Evolutionary conservation across 192 early-diverging fungal species (phyloP), one percentile per base, ranked within the genome.

Genomic region (Backusella parvicylindrica): DNA sequence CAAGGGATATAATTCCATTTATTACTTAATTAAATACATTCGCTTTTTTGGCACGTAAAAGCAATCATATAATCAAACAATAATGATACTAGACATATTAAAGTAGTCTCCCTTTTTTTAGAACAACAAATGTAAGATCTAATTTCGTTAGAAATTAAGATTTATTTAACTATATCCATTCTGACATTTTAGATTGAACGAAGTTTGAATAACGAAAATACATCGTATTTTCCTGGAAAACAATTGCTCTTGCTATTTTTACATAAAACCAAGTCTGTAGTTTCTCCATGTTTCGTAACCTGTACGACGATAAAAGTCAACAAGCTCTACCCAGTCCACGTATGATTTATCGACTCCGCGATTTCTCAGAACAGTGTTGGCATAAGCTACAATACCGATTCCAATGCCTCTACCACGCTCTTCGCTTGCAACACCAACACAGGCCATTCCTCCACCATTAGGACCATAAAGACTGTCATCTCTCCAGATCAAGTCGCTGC

Each of bases 261-360:
- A 74, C 16, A 69, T 40, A 32, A 50, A 49, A 36, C 31, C 41
- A 69, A 40, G 66, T 36, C 43, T 67, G 43, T 73, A 64, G 6
- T 23, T 36, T 64, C 63, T 38, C 81, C 81, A 83, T 11, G 43
- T 74, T n/a, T 67, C 21, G 60, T 83, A 83, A 36, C 66, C 60
- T 26, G 71, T 70, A 53, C 50, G 68, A 30, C 56, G 37, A 65
- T 83, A 79, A 40, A 83, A 79, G 1, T 69, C 72, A 26, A 83
- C 63, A 1, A 68, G 35, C 50, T 79, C 81, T 23, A 83, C 81
- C 81, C 81, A 83, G 49, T 83, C 81, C 7, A 83, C 75, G 63
- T 79, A 83, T 0, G 74, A 73, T 50, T 69, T 83, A 23, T 74
- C 50, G 4, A 83, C 78, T 9, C 78, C 77, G 9, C 81, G 73